Base-by-base conservation (phyloP, 2,329 filamentous ascomycete genomes). In the Sphaerulina populicola region DNA sequence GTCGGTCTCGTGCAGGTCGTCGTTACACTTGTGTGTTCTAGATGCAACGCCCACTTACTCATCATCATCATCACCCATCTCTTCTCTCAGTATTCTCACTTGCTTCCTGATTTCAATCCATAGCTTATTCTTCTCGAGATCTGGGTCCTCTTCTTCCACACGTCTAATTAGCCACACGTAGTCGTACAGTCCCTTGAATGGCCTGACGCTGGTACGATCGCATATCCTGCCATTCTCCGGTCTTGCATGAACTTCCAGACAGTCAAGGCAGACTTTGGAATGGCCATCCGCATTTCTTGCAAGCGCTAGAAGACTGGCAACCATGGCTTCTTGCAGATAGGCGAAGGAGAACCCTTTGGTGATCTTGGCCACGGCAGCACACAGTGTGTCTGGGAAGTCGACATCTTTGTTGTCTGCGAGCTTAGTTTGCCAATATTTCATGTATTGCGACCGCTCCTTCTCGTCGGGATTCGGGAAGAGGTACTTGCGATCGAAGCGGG, bases 241-340 rank as follows among this genome's bases (percentile, higher is more conserved):
- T 38, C 47, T 49, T 8, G 35, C 53, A 51, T 65, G 61, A 15
- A 44, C 15, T 40, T 62, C 57, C 42, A 63, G 49, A 30, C 62
- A 65, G 47, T 63, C 63, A 40, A 65, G 48, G 45, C 63, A 65
- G n/a, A 55, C 37, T 7, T 49, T 37, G 29, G 60, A 58, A 36
- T 44, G 51, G 15, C 65, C 68, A 35, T 75, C 70, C 39, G 68
- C 67, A 4, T 70, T 66, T 35, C 65, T 58, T 0, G 80, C 82
- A 51, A 85, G 77, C 2, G 77, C 74, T 23, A 85, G 68, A 48
- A 85, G 62, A 2, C 78, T 75, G 0, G 80, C 80, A 0, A 85
- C 79, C 62, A 85, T 85, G 0, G 79, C 81, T 64, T 85, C 82
- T 62, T 86, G 81, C 66, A 85, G 76, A 61, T 85, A 85, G 0